Percentiles rank a stretch among this genome's conserved stretches.
phyloP scores from a whole-genome alignment of 1,139 yeast genomes.

The Taiozyma onychis region DNA sequence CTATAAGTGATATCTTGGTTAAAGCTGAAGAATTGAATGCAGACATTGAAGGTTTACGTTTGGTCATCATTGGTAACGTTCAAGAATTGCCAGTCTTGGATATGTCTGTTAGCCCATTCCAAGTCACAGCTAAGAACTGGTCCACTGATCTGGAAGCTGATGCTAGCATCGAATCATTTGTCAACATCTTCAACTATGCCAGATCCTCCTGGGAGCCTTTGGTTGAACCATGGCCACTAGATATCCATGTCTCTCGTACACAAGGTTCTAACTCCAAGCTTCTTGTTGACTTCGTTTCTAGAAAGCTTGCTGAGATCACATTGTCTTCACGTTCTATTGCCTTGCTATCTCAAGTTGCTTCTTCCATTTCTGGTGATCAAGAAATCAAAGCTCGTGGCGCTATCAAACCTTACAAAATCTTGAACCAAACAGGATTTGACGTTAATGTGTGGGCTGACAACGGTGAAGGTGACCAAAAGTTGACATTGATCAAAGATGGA shows the following conservation, averaged over 20 bases:
- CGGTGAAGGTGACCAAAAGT: constrained; percentile 24
- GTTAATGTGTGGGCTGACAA: constrained; percentile 71
- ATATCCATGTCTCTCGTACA: constrained; percentile 58
- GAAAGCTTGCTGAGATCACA: constrained; percentile 74
- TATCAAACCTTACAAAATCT: constrained; percentile 74
- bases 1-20: constrained; percentile 36
- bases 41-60: constrained; percentile 73
- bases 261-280: constrained; percentile 26
- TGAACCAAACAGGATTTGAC: constrained; percentile 82
- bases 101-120: constrained; percentile 70
- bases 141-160: constrained; percentile 78
- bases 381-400: constrained; percentile 65
- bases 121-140: constrained; percentile 77
- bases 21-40: constrained; percentile 71
- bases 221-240: constrained; percentile 82
- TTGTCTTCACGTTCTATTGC: constrained; percentile 80
- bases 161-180: constrained; percentile 59
- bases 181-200: constrained; percentile 84
- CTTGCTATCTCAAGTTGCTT: constrained; percentile 61
- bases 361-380: constrained; percentile 49
- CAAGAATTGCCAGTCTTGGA: constrained; percentile 92
- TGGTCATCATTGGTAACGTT: constrained; percentile 87
- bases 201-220: constrained; percentile 97
- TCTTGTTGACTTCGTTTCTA: constrained; percentile 62
- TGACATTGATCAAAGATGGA: constrained; percentile 43